Evolutionary conservation across 768 basidiomycete genomes (phyloP), one percentile per base, ranked within the genome.

Genomic region (Pholiota conissans): DNA sequence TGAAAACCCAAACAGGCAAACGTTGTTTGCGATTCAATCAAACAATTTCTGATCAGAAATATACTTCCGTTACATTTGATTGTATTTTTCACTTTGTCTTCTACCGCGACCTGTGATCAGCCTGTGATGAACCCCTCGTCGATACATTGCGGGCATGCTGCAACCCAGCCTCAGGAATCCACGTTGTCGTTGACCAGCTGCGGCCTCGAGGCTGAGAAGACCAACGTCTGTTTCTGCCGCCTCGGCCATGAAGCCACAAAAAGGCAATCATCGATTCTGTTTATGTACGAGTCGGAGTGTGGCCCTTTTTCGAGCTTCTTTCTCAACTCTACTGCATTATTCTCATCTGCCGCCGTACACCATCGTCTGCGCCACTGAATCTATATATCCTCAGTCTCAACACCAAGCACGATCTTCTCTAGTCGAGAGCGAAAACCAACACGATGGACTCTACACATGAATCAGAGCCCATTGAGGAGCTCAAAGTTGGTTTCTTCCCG

Each of bases 401-500:
- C n/a, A 39, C 37, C n/a, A 39, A 16, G 37, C n/a, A 18, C 16
- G 8, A 39, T n/a, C 10, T 7, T 16, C 37, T 5, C 16, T 18
- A 39, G n/a, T 18, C 16, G 18, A 10, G 9, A 24, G 11, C 42
- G 24, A 18, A 11, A 3, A 45, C 42, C 20, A 45, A 3, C 10
- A 24, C 24, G 56, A 61, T 62, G 59, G 63, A 63, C 14, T 22
- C 27, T 48, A 62, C 57, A 35, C 57, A 51, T 22, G 61, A 58
- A 55, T 46, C 60, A 24, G 60, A 65, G 49, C 59, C 53, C 58
- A 26, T 52, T 28, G 60, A 70, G 45, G 78, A 81, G 63, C 73
- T 83, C 18, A 76, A 68, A 60, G 87, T 90, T 7, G 80, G 78
- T 0, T 91, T 91, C 71, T 78, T 81, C 57, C 90, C 90, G 14